Evolutionary conservation across 106 monocot species (phyloP).

Genomic region (Gastrodia elata): DNA sequence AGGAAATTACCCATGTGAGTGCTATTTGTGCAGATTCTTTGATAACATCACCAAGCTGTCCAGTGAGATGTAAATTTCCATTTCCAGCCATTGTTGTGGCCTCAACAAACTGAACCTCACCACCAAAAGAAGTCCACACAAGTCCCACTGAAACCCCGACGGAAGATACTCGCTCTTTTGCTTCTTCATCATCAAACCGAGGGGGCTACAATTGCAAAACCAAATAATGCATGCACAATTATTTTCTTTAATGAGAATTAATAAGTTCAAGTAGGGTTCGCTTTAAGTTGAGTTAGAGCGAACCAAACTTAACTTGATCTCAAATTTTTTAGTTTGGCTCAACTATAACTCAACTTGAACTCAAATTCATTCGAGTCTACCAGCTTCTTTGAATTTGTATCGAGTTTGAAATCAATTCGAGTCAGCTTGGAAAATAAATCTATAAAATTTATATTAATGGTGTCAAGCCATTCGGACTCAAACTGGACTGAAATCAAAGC

Average conservation of each 20-base stretch:
- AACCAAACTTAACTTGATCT: too few species aligned
- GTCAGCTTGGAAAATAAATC: too few species aligned
- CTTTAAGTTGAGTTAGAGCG: too few species aligned
- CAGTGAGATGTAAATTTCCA: conserved; percentile 88
- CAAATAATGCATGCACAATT: neutral
- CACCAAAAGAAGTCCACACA: conserved; percentile 96
- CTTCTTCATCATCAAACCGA: conserved; percentile 74
- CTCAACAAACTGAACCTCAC: conserved; percentile 97
- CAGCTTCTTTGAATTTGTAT: too few species aligned
- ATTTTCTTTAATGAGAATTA: neutral
- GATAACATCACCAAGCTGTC: conserved; percentile 99
- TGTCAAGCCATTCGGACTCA: too few species aligned
- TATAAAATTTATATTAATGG: too few species aligned
- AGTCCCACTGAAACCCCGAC: conserved; percentile 89
- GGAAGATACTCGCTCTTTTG: conserved; percentile 66
- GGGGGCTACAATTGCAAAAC: conserved; percentile 53
- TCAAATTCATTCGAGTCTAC: too few species aligned
- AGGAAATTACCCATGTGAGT: conserved; percentile 77
- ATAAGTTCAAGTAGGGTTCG: neutral
- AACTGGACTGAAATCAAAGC: too few species aligned
- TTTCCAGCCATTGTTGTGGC: conserved; percentile 87
- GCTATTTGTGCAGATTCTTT: conserved; percentile 99
- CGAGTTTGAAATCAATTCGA: too few species aligned
- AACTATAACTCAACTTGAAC: too few species aligned
- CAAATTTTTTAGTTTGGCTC: too few species aligned